Conservation (phyloP, 352 stramenopile genomes). For the Thalassiosira ordinaria region DNA sequence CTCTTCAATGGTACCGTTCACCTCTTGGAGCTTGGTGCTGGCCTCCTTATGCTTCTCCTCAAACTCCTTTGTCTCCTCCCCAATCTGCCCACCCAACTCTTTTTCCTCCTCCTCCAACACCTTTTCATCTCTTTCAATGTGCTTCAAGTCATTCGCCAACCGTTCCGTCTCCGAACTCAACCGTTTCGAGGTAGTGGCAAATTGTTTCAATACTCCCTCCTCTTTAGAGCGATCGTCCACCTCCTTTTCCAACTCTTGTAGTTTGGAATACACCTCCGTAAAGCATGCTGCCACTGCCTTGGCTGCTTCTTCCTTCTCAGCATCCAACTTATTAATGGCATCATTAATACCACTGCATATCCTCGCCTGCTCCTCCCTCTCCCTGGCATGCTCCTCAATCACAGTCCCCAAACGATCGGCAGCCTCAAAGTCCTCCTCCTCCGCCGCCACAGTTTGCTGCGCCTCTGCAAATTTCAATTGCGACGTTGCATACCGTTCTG, state of each 20-base stretch:
- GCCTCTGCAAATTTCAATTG: constrained; percentile 68
- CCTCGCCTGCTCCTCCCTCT: constrained; percentile 58
- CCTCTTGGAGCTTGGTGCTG: constrained; percentile 60
- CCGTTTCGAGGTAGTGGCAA: constrained; percentile 69
- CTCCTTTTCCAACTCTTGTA: constrained; percentile 68
- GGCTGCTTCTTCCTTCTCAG: constrained; percentile 54
- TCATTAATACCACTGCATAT: constrained; percentile 65
- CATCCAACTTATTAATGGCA: constrained; percentile 62
- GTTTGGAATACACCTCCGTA: constrained; percentile 45
- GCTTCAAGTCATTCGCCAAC: constrained; percentile 78
- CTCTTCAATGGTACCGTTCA: constrained; percentile 78
- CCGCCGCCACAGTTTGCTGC: constrained; percentile 71
- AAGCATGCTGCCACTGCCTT: constrained; percentile 67
- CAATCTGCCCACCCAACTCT: constrained; percentile 80
- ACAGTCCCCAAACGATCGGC: constrained; percentile 71
- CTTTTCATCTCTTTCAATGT: constrained; percentile 82
- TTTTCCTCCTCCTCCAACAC: constrained; percentile 73
- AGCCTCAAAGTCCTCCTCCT: constrained; percentile 84
- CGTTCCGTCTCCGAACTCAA: constrained; percentile 77
- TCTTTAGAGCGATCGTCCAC: constrained; percentile 52
- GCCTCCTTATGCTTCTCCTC: constrained; percentile 64
- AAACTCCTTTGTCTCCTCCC: constrained; percentile 75
- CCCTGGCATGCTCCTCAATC: constrained; percentile 66
- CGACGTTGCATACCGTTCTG: constrained; percentile 60
- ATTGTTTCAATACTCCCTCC: constrained; percentile 66